Conservation (phyloP, 306 rosid genomes). For the Cucumis hystrix region DNA sequence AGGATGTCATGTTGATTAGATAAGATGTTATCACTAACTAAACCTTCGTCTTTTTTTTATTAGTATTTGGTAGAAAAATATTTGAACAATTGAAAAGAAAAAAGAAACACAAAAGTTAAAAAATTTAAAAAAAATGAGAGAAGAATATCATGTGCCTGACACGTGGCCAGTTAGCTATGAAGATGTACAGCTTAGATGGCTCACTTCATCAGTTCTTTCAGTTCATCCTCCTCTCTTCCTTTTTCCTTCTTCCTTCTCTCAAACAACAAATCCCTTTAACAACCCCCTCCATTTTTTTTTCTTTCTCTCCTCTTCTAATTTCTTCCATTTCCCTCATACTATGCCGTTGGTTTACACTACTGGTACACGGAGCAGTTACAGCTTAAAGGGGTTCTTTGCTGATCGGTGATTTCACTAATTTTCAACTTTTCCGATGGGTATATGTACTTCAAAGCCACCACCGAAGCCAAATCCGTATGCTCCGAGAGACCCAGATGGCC, state of each 20-base stretch:
- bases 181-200: constrained; percentile 9
- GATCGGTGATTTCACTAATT: neutral
- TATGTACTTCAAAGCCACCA: constrained; percentile 84
- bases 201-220: constrained; percentile 8
- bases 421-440: constrained; percentile 41
- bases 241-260: neutral
- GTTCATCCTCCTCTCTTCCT: neutral
- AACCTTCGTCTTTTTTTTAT: too few relatives aligned
- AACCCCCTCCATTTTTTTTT: neutral
- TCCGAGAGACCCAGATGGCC: constrained; percentile 22
- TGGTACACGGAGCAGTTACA: neutral
- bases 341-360: neutral
- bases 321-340: neutral
- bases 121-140: neutral
- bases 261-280: neutral
- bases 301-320: neutral
- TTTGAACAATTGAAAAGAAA: neutral
- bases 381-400: neutral
- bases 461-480: constrained; percentile 59
- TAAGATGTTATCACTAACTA: neutral
- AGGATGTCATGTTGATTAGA: neutral
- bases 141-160: constrained; percentile 2
- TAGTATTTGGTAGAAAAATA: neutral
- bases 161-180: constrained; percentile 9
- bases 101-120: neutral